Evolutionary conservation across 2,329 filamentous ascomycete species (phyloP).

Genomic region (Microdochium bolleyi): DNA sequence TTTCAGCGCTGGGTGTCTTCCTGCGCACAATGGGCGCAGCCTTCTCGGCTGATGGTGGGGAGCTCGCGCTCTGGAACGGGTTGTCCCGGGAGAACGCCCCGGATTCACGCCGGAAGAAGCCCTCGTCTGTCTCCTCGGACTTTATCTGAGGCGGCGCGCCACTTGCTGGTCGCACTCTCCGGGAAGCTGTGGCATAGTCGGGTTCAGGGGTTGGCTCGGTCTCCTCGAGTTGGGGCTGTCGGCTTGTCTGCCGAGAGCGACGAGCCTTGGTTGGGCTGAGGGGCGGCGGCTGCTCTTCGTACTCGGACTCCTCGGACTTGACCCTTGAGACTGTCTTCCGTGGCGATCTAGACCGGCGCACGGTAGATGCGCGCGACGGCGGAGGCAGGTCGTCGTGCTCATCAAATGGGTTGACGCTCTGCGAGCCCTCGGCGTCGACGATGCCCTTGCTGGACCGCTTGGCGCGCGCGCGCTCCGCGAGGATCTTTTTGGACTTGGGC

Average conservation of each 20-base stretch:
- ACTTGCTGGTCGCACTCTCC: slow-evolving; percentile 40
- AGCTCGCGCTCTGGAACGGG: slow-evolving; percentile 83
- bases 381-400: slow-evolving; percentile 47
- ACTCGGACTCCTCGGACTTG: slow-evolving; percentile 43
- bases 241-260: slow-evolving; percentile 43
- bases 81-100: slow-evolving; percentile 80
- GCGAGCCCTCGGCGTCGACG: slow-evolving; percentile 55
- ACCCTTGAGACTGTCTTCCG: slow-evolving; percentile 40
- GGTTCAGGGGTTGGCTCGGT: slow-evolving; percentile 37
- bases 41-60: slow-evolving; percentile 46
- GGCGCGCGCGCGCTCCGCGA: slow-evolving; percentile 66
- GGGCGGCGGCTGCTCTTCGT: slow-evolving; percentile 13
- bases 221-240: slow-evolving; percentile 44
- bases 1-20: slow-evolving; percentile 35
- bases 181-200: slow-evolving; percentile 34
- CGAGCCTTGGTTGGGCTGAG: slow-evolving; percentile 43
- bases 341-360: slow-evolving; percentile 44
- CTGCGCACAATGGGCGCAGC: slow-evolving; percentile 37
- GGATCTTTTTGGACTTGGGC: slow-evolving; percentile 69
- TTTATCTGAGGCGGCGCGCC: slow-evolving; percentile 39
- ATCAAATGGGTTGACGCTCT: slow-evolving; percentile 54
- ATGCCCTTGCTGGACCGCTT: slow-evolving; percentile 87
- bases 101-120: slow-evolving; percentile 28
- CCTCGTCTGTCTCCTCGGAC: slow-evolving; percentile 42
- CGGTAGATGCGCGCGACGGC: slow-evolving; percentile 37